phyloP scores from a whole-genome alignment of 768 basidiomycete species.

The Lactifluus hygrophoroides region DNA sequence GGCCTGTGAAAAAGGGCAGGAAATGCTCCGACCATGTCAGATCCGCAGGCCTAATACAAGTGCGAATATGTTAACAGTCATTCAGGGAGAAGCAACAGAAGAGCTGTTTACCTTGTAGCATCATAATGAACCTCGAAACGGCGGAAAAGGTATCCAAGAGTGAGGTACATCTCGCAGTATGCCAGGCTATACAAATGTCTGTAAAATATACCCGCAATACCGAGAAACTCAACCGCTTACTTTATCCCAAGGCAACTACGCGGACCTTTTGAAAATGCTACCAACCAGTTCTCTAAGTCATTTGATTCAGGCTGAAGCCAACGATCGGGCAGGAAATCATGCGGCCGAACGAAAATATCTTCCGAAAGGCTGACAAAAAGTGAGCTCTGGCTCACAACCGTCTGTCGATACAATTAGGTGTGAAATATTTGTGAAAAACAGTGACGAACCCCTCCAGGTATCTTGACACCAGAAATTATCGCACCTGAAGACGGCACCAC shows the following conservation, averaged over 20 bases:
- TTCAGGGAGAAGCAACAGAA: too few relatives aligned
- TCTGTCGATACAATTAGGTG: neutral
- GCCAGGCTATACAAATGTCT: conserved; percentile 9
- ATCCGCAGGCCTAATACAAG: conserved; percentile 1
- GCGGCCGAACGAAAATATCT: conserved; percentile 15
- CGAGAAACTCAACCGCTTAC: neutral
- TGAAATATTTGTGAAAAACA: neutral
- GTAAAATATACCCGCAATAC: too few relatives aligned
- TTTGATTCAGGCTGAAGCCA: conserved; percentile 12
- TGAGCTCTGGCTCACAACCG: conserved; percentile 11
- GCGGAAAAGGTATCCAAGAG: conserved; percentile 20
- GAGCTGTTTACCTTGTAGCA: neutral
- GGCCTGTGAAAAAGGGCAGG: conserved; percentile 6
- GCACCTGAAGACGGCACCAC: conserved; percentile 10
- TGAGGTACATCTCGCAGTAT: conserved; percentile 20
- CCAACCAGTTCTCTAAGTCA: conserved; percentile 11
- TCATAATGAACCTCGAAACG: conserved; percentile 19
- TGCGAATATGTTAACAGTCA: neutral
- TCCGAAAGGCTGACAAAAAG: conserved; percentile 12
- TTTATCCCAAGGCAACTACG: neutral
- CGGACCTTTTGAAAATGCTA: neutral
- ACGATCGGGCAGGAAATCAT: conserved; percentile 16
- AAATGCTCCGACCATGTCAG: conserved; percentile 12
- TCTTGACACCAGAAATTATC: neutral
- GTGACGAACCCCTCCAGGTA: conserved; percentile 13